Evolutionary conservation across 345 rosid genomes (phyloP).

Genomic region (Sisymbrium irio): DNA sequence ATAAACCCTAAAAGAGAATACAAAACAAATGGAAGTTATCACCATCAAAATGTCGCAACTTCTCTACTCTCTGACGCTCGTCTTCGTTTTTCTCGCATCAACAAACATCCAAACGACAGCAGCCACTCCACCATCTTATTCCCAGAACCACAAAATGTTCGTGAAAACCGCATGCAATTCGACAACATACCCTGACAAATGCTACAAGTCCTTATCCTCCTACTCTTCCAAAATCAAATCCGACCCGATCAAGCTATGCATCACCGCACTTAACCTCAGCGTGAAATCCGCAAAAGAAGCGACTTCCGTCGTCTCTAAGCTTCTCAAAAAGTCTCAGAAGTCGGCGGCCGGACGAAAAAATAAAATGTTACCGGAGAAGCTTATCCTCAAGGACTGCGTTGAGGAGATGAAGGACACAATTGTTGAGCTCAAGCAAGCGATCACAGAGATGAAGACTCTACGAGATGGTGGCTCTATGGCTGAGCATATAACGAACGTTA

Average conservation of each 20-base stretch:
- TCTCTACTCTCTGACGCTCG: constrained; percentile 21
- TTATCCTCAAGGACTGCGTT: constrained; percentile 49
- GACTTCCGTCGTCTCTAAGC: constrained; percentile 25
- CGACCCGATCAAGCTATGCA: constrained; percentile 53
- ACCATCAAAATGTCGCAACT: constrained; percentile 17
- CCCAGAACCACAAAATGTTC: constrained; percentile 43
- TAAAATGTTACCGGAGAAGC: constrained; percentile 39
- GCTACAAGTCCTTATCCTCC: constrained; percentile 55
- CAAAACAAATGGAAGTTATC: background rate
- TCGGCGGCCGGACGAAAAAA: background rate
- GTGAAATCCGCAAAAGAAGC: constrained; percentile 39
- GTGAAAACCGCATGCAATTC: constrained; percentile 52
- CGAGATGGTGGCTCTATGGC: constrained; percentile 13
- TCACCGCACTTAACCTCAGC: constrained; percentile 45
- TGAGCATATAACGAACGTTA: constrained; percentile 41
- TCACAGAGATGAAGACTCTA: constrained; percentile 36
- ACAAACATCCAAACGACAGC: constrained; percentile 7
- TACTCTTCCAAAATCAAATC: constrained; percentile 48
- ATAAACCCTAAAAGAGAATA: background rate
- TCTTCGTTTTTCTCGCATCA: constrained; percentile 10
- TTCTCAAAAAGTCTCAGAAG: constrained; percentile 29
- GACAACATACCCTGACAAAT: constrained; percentile 50
- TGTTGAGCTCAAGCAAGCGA: constrained; percentile 52
- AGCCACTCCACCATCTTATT: constrained; percentile 31
- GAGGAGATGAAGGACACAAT: constrained; percentile 45